A percentile compares a stretch with the other conserved stretches of the same genome.
phyloP scores from a whole-genome alignment of 1,284 basidiomycete genomes.

The Fomitopsis schrenkii region DNA sequence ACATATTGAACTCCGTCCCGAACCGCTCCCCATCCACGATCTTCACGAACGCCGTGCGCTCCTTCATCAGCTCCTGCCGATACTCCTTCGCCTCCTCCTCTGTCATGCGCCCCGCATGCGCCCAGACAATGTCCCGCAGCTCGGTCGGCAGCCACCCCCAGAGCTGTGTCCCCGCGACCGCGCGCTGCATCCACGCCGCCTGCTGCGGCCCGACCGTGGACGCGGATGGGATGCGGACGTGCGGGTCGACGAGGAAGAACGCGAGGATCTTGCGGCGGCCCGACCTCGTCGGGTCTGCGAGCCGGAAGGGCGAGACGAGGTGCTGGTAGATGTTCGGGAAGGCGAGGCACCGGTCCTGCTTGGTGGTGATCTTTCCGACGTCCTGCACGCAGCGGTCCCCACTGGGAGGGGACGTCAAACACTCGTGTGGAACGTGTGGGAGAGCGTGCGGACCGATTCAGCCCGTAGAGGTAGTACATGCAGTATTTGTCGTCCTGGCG shows the following conservation, averaged over 20 bases:
- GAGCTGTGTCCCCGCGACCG: slow-evolving; percentile 21
- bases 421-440: neutral
- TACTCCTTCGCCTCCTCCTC: slow-evolving; percentile 10
- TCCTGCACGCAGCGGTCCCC: neutral
- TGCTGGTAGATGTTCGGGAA: slow-evolving; percentile 34
- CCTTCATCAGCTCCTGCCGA: slow-evolving; percentile 13
- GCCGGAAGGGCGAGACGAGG: slow-evolving; percentile 27
- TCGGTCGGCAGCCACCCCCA: slow-evolving; percentile 8
- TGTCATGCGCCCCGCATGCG: slow-evolving; percentile 3
- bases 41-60: slow-evolving; percentile 9
- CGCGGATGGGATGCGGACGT: neutral
- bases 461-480: slow-evolving; percentile 7
- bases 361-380: slow-evolving; percentile 19
- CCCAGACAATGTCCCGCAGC: slow-evolving; percentile 8
- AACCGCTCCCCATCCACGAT: slow-evolving; percentile 9
- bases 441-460: neutral
- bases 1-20: slow-evolving; percentile 15
- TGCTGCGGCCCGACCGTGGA: slow-evolving; percentile 1
- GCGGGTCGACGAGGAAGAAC: slow-evolving; percentile 31
- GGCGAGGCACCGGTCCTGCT: slow-evolving; percentile 22
- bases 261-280: slow-evolving; percentile 30
- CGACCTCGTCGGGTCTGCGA: slow-evolving; percentile 24
- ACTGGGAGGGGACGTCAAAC: slow-evolving; percentile 7
- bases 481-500: slow-evolving; percentile 4
- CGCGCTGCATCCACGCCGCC: slow-evolving; percentile 18